Evolutionary conservation across 352 stramenopile species (phyloP).

Genomic region (Phytopythium ostracodes): DNA sequence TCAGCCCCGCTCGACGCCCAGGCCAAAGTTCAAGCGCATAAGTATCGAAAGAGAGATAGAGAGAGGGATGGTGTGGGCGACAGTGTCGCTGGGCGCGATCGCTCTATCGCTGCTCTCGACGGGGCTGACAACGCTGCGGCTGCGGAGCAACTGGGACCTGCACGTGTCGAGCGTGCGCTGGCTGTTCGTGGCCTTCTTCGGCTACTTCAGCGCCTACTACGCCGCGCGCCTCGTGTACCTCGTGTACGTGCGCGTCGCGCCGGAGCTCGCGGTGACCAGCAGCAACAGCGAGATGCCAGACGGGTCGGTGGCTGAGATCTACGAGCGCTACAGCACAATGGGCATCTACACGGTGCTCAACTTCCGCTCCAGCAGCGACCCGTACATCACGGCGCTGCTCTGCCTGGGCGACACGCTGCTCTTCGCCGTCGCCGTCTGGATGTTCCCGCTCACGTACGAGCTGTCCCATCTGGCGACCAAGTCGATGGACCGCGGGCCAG

Average conservation of each 20-base stretch:
- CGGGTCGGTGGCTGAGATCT: neutral
- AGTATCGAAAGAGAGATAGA: too few relatives aligned
- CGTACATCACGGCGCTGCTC: slow-evolving; percentile 9
- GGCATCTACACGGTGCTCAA: slow-evolving; percentile 14
- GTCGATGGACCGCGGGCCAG: slow-evolving; percentile 13
- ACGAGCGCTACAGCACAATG: slow-evolving; percentile 10
- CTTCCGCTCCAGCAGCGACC: slow-evolving; percentile 8
- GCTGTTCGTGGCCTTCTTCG: slow-evolving; percentile 13
- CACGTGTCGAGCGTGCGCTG: slow-evolving; percentile 11
- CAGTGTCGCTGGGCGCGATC: slow-evolving; percentile 1
- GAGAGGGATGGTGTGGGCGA: slow-evolving; percentile 15
- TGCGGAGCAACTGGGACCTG: slow-evolving; percentile 19
- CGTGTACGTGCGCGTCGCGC: slow-evolving; percentile 3
- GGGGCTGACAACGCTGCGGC: slow-evolving; percentile 12
- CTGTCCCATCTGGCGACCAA: slow-evolving; percentile 11
- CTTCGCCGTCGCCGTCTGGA: slow-evolving; percentile 12
- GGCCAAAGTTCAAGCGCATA: too few relatives aligned
- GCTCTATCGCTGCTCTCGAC: slow-evolving; percentile 11
- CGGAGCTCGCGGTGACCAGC: neutral
- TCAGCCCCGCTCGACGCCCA: too few relatives aligned
- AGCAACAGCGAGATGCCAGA: neutral
- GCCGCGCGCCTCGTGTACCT: slow-evolving; percentile 8
- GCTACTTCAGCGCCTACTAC: slow-evolving; percentile 7
- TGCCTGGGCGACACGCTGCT: slow-evolving; percentile 10
- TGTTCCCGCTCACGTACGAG: slow-evolving; percentile 24